phyloP scores from a whole-genome alignment of 2,329 filamentous ascomycete genomes.

The Aureobasidium vineae region DNA sequence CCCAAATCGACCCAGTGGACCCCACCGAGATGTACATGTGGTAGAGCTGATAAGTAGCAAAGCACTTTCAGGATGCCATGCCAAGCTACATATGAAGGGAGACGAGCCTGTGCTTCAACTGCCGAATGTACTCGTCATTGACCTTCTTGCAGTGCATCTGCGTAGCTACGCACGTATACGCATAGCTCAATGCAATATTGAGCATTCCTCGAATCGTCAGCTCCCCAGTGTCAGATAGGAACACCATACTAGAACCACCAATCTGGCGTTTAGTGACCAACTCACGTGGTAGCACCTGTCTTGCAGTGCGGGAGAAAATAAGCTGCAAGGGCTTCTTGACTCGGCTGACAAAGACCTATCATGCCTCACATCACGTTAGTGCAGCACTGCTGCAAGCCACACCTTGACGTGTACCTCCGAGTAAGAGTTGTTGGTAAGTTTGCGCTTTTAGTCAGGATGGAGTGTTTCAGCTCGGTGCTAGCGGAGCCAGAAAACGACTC shows the following conservation, averaged over 20 bases:
- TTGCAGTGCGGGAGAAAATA: not conserved
- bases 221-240: not conserved
- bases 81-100: not conserved
- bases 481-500: not conserved
- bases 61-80: not conserved
- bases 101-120: not conserved
- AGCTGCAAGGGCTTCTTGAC: not conserved
- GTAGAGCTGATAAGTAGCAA: not conserved
- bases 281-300: not conserved
- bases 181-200: not conserved
- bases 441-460: not conserved
- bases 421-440: not conserved
- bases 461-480: not conserved
- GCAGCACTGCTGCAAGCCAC: slow-evolving; percentile 18
- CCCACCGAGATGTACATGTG: not conserved
- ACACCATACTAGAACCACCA: not conserved
- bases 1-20: not conserved
- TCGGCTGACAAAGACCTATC: not conserved
- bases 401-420: not conserved
- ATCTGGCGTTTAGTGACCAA: not conserved
- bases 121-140: slow-evolving; percentile 23
- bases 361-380: not conserved
- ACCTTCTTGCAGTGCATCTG: not conserved
- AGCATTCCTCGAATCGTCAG: not conserved
- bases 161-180: not conserved